Conservation (phyloP, 2,329 filamentous ascomycete genomes). For the Colletotrichum siamense region DNA sequence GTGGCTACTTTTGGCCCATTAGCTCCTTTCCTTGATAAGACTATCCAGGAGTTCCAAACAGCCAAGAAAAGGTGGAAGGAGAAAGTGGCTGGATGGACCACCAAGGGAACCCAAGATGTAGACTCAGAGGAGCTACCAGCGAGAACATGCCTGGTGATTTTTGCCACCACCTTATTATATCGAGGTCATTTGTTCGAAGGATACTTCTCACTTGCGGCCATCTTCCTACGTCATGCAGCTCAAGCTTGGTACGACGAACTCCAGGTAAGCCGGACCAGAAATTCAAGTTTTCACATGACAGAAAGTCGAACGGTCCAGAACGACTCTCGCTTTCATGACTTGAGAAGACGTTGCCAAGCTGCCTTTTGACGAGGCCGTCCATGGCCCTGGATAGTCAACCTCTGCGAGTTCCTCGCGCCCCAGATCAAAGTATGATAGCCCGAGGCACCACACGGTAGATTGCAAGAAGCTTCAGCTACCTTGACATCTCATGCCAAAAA, state of each 20-base stretch:
- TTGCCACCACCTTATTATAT: background rate
- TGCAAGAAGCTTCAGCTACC: background rate
- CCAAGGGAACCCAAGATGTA: background rate
- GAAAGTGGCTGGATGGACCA: background rate
- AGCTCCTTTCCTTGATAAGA: background rate
- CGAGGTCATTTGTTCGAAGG: background rate
- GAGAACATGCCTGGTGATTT: background rate
- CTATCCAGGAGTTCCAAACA: background rate
- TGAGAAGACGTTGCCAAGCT: background rate
- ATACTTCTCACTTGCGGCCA: background rate
- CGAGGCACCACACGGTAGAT: background rate
- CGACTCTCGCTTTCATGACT: background rate
- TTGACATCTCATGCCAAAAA: background rate
- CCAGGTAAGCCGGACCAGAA: background rate
- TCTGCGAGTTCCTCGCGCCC: background rate
- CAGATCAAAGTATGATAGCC: background rate
- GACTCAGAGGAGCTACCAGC: background rate
- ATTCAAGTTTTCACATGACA: background rate
- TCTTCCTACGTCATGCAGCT: background rate
- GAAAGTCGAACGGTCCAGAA: background rate
- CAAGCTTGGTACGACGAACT: background rate
- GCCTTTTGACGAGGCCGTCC: background rate
- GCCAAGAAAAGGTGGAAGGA: background rate
- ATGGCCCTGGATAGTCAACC: background rate
- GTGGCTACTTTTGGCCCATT: too few species aligned